phyloP scores from a whole-genome alignment of 75 land plant species.

The Cupressus sempervirens region DNA sequence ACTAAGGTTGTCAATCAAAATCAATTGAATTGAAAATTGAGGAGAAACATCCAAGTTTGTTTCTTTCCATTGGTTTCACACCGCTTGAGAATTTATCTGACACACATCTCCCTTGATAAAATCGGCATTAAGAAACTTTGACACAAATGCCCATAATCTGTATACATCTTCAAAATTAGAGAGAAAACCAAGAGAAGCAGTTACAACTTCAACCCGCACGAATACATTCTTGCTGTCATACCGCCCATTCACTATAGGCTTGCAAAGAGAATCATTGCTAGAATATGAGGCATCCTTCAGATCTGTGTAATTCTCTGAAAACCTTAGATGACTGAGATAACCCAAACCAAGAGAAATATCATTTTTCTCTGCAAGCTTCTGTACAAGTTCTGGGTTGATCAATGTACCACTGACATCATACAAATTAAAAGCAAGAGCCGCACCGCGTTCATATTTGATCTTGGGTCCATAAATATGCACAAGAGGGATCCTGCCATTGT shows the following conservation, averaged over 20 bases:
- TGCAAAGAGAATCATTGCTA: conserved; percentile 1
- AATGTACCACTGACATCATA: conserved; percentile 32
- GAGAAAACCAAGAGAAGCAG: conserved; percentile 41
- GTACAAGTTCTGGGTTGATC: conserved; percentile 36
- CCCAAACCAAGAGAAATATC: conserved; percentile 44
- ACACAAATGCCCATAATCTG: conserved; percentile 43
- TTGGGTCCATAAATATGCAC: conserved; percentile 55
- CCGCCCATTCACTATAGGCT: conserved; percentile 1
- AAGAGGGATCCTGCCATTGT: conserved; percentile 17
- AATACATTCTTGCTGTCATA: conserved; percentile 1
- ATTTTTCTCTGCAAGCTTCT: conserved; percentile 40
- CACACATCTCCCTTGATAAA: conserved; percentile 27
- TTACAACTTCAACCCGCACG: conserved; percentile 22
- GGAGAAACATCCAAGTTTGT: background rate
- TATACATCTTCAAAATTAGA: conserved; percentile 49
- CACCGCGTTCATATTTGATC: conserved; percentile 44
- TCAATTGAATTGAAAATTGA: background rate
- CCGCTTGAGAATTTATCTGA: background rate
- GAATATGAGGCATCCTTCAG: background rate
- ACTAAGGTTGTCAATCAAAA: background rate
- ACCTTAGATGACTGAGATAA: conserved; percentile 21
- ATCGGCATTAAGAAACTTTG: conserved; percentile 49
- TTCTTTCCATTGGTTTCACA: background rate
- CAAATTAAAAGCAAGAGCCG: conserved; percentile 47
- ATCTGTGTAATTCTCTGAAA: conserved; percentile 4